Evolutionary conservation across 225 moss, liverwort and hornwort species (phyloP).

Genomic region (Bryoerythrophyllum caledonicum): DNA sequence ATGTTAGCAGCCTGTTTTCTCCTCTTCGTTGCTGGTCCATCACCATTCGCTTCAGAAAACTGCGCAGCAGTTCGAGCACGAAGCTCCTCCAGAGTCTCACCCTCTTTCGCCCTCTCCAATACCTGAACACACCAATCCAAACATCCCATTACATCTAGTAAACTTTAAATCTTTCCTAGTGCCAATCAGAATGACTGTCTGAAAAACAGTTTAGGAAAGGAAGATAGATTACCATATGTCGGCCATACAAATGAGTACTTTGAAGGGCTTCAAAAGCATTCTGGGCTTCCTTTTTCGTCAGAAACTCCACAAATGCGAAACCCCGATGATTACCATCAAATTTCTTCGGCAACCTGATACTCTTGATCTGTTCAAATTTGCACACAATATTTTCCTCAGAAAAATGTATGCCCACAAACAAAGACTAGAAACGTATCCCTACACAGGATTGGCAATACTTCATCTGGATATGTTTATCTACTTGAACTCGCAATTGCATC

Average conservation of each 20-base stretch:
- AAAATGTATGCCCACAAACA: conserved; percentile 3
- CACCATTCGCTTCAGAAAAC: conserved; percentile 72
- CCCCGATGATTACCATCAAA: conserved; percentile 94
- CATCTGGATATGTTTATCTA: conserved; percentile 7
- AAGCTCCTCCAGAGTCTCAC: conserved; percentile 87
- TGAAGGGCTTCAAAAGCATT: conserved; percentile 92
- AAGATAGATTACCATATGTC: conserved; percentile 73
- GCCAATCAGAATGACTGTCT: not conserved
- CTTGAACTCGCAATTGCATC: not conserved
- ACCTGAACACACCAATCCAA: conserved; percentile 45
- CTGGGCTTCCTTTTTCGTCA: conserved; percentile 88
- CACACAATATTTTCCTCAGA: conserved; percentile 1
- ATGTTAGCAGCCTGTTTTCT: conserved; percentile 44
- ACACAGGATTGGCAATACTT: not conserved
- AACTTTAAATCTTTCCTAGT: too few relatives aligned
- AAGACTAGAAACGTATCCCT: not conserved
- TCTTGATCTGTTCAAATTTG: conserved; percentile 72
- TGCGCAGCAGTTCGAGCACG: conserved; percentile 77
- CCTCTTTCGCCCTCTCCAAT: conserved; percentile 87
- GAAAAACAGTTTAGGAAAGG: not conserved
- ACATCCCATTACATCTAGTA: not conserved
- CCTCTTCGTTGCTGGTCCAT: conserved; percentile 56
- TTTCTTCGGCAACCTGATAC: conserved; percentile 81
- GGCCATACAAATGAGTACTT: conserved; percentile 94
- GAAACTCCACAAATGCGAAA: conserved; percentile 97